Conservation (phyloP, 2,329 filamentous ascomycete species). For the Coniochaeta sp. region DNA sequence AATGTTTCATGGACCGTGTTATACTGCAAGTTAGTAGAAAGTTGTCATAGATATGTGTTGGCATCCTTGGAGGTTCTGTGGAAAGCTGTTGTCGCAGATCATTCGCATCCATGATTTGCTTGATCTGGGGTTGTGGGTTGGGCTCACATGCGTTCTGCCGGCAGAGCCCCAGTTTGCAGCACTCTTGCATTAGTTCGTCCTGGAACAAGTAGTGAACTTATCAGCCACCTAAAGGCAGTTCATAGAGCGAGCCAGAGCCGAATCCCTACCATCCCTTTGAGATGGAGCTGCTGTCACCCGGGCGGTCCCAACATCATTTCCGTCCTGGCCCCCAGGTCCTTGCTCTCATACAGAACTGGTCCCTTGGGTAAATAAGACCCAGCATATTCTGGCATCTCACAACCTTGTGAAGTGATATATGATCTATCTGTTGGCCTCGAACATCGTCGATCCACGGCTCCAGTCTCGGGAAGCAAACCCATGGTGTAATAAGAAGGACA, state of each 20-base stretch:
- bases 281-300: neutral
- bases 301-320: neutral
- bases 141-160: neutral
- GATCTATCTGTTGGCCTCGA: slow-evolving; percentile 2
- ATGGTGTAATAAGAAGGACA: neutral
- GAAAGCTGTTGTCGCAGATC: neutral
- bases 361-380: neutral
- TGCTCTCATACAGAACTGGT: neutral
- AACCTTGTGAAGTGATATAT: neutral
- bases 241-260: neutral
- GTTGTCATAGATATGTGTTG: neutral
- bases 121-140: neutral
- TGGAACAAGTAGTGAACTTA: neutral
- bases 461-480: neutral
- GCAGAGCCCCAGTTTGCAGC: neutral
- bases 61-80: neutral
- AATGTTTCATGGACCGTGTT: neutral
- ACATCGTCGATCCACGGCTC: neutral
- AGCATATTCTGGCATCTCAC: too few relatives aligned
- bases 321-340: neutral
- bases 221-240: neutral
- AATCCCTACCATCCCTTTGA: neutral
- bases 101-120: neutral
- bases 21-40: neutral
- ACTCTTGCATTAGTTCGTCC: neutral